Evolutionary conservation across 2,329 filamentous ascomycete species (phyloP).

Genomic region (Daldinia sp.): DNA sequence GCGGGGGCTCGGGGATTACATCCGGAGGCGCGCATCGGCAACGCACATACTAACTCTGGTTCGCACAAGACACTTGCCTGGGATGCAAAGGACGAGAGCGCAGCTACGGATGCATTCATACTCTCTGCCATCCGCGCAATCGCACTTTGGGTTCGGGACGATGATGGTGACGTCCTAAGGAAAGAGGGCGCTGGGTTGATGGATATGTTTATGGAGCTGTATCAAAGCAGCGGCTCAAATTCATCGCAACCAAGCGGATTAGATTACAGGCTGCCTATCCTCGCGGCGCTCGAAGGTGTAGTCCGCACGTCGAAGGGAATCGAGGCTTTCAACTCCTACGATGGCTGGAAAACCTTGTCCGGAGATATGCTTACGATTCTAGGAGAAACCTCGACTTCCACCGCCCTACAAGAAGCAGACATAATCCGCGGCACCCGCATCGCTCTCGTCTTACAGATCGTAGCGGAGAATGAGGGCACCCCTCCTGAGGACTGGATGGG

Average conservation of each 20-base stretch:
- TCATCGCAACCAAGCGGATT: slow-evolving; percentile 43
- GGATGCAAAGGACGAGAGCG: slow-evolving; percentile 62
- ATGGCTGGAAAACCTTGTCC: slow-evolving; percentile 63
- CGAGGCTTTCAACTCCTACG: slow-evolving; percentile 57
- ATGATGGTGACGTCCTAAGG: slow-evolving; percentile 67
- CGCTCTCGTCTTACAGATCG: slow-evolving; percentile 61
- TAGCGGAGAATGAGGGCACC: slow-evolving; percentile 58
- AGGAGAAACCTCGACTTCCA: slow-evolving; percentile 41
- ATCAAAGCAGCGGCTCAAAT: slow-evolving; percentile 50
- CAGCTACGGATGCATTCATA: slow-evolving; percentile 64
- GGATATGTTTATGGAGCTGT: slow-evolving; percentile 71
- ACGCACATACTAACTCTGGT: slow-evolving; percentile 55
- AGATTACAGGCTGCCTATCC: slow-evolving; percentile 65
- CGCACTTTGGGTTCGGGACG: slow-evolving; percentile 73
- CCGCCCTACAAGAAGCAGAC: slow-evolving; percentile 41
- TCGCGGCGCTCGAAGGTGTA: slow-evolving; percentile 68
- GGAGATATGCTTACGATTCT: slow-evolving; percentile 59
- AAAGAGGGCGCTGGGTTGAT: slow-evolving; percentile 65
- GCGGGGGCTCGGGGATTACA: slow-evolving; percentile 69
- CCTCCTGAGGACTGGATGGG: slow-evolving; percentile 66
- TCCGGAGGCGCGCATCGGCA: slow-evolving; percentile 59
- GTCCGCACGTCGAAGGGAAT: slow-evolving; percentile 58
- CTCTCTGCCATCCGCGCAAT: slow-evolving; percentile 65
- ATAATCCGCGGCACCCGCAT: slow-evolving; percentile 62
- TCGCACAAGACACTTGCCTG: slow-evolving; percentile 61